Conservation (phyloP, 1,139 yeast species). For the Yamadazyma epiphylla region DNA sequence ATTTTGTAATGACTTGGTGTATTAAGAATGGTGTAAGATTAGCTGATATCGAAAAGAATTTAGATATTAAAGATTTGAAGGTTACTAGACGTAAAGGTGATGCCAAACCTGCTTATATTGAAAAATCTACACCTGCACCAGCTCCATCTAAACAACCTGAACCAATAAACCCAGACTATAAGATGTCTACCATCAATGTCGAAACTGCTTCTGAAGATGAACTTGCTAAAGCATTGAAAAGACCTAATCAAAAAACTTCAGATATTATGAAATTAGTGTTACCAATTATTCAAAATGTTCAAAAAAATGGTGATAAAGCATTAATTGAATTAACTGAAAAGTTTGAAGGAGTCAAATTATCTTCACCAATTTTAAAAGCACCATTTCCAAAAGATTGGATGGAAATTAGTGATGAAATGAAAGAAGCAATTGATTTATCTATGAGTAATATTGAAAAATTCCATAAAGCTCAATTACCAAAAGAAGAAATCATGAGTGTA, state of each 20-base stretch:
- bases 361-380: slow-evolving; percentile 72
- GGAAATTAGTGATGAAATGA: slow-evolving; percentile 74
- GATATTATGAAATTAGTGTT: slow-evolving; percentile 89
- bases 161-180: slow-evolving; percentile 34
- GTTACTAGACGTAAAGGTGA: slow-evolving; percentile 94
- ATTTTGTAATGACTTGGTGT: slow-evolving; percentile 87
- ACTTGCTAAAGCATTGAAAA: slow-evolving; percentile 59
- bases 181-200: slow-evolving; percentile 60
- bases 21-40: slow-evolving; percentile 77
- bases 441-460: slow-evolving; percentile 84
- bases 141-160: slow-evolving; percentile 12
- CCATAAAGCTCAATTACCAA: slow-evolving; percentile 86
- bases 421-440: slow-evolving; percentile 82
- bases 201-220: slow-evolving; percentile 38
- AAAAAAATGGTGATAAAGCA: slow-evolving; percentile 78
- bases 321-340: slow-evolving; percentile 81
- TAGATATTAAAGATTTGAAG: slow-evolving; percentile 78
- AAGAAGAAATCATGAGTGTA: slow-evolving; percentile 67
- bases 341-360: slow-evolving; percentile 78
- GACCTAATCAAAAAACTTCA: slow-evolving; percentile 89
- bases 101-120: slow-evolving; percentile 75
- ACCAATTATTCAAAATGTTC: slow-evolving; percentile 82
- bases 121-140: slow-evolving; percentile 16
- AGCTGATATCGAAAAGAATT: slow-evolving; percentile 76
- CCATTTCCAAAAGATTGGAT: slow-evolving; percentile 81